Percentiles rank a stretch among this genome's conserved stretches.
These are phyloP conservation scores for Pseudogymnoascus sp. DNA, from an alignment of 2,329 filamentous ascomycete genomes.

Conservation along the genomic window DNA sequence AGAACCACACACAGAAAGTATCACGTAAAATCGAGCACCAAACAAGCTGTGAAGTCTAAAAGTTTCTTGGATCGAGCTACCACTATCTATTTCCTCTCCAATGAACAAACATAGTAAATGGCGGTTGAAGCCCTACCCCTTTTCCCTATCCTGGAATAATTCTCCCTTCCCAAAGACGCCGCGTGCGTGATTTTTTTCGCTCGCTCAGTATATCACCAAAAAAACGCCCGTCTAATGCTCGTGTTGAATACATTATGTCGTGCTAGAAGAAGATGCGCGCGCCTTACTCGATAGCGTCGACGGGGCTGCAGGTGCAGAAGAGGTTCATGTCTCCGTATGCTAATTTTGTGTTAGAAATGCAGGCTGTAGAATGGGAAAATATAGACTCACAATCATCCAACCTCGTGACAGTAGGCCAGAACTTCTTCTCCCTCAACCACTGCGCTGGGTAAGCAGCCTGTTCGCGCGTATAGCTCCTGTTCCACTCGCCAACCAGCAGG, in stretches of 20 bases:
- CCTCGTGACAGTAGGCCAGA: slow-evolving; percentile 83
- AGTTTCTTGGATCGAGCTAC: neutral
- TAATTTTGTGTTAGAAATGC: slow-evolving; percentile 30
- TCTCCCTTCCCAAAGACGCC: neutral
- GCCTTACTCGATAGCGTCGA: slow-evolving; percentile 41
- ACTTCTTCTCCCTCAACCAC: slow-evolving; percentile 89
- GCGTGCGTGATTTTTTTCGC: neutral
- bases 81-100: neutral
- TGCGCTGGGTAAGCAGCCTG: slow-evolving; percentile 78
- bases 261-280: neutral
- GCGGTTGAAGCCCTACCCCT: slow-evolving; percentile 4
- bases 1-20: neutral
- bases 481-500: slow-evolving; percentile 67
- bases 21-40: neutral
- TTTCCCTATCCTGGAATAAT: slow-evolving; percentile 5
- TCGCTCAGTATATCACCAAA: neutral
- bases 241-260: slow-evolving; percentile 11
- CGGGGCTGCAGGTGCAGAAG: slow-evolving; percentile 88
- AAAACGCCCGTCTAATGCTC: slow-evolving; percentile 6
- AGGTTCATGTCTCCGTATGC: slow-evolving; percentile 86
- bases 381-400: slow-evolving; percentile 70
- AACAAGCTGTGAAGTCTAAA: neutral
- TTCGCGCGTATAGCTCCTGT: slow-evolving; percentile 71
- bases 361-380: slow-evolving; percentile 16
- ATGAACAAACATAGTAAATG: slow-evolving; percentile 7